Conservation (phyloP, 306 rosid species). For the Fragaria vesca region DNA sequence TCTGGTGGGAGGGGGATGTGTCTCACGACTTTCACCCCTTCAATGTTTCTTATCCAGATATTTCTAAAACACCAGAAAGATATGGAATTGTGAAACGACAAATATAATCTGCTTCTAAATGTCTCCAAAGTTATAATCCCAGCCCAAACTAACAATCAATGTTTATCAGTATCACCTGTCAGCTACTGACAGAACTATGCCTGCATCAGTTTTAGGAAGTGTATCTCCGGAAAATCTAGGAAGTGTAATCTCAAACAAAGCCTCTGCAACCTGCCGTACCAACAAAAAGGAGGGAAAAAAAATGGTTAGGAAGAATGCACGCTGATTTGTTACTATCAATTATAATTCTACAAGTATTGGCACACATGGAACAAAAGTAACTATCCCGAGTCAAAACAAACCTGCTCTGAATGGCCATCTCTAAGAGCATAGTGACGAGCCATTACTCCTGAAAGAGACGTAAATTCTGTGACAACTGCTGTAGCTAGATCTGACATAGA, state of each 20-base stretch:
- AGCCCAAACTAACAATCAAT: background rate
- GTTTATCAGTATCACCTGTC: slow-evolving; percentile 57
- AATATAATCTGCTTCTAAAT: background rate
- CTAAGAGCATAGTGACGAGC: slow-evolving; percentile 90
- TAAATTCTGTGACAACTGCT: slow-evolving; percentile 90
- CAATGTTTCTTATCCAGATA: background rate
- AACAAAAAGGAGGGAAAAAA: slow-evolving; percentile 9
- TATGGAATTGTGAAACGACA: background rate
- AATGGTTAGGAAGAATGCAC: slow-evolving; percentile 2
- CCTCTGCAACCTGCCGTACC: slow-evolving; percentile 67
- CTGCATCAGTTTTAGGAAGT: slow-evolving; percentile 75
- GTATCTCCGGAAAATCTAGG: slow-evolving; percentile 94
- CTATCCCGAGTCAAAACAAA: slow-evolving; percentile 29
- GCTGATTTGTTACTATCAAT: background rate
- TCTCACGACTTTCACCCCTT: background rate
- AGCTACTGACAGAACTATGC: slow-evolving; percentile 75
- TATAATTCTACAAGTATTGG: background rate
- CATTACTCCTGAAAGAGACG: slow-evolving; percentile 94
- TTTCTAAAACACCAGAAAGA: background rate
- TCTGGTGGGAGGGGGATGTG: background rate
- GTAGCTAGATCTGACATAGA: slow-evolving; percentile 98
- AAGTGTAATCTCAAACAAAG: slow-evolving; percentile 82
- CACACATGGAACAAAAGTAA: slow-evolving; percentile 16
- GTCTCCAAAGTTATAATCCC: background rate
- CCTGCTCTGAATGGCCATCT: slow-evolving; percentile 91